Evolutionary conservation across 2,329 filamentous ascomycete species (phyloP), one percentile per base, ranked within the genome.

Genomic region (Diaporthe aspalathi): DNA sequence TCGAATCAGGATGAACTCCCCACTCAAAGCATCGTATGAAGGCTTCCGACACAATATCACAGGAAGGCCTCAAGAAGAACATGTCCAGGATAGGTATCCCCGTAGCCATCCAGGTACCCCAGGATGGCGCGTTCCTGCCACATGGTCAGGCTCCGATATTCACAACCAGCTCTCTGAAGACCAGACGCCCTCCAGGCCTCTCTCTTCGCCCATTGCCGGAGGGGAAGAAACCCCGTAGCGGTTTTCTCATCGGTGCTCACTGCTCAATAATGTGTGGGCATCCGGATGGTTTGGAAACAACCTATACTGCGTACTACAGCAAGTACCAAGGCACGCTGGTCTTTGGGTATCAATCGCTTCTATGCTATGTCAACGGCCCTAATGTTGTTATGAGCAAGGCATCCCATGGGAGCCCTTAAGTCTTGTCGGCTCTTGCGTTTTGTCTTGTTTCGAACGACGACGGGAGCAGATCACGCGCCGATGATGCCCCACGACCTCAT

Each of bases 311-410:
- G 9, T 16, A 35, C 27, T 47, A 50, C 45, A 65, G 60, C 50
- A 65, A 24, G 45, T 50, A 49, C 57, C 57, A 49, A 49, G 57
- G 57, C 27, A 50, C 27, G 60, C 45, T 65, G 43, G 40, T 68
- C 57, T 65, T 45, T 66, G 68, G 68, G 68, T 70, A 70, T 70
- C 68, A 70, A 66, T 70, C 68, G 68, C 68, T 67, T 56, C 60
- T 66, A 67, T 56, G 68, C 60, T 70, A 70, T 67, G 29, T 53
- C 40, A 56, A 66, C 52, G 57, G 52, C 29, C 52, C 62, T 20
- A 27, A 27, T 47, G 24, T 27, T 54, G 22, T 35, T 27, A 47
- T 24, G 47, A 53, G 24, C 56, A 32, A 56, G 50, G 57, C 24
- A 27, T 52, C 40, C 9, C 38, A n/a, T n/a, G 50, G 35, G 7